Base-by-base conservation (phyloP, 2,329 filamentous ascomycete genomes). In the Phialophora tarda region DNA sequence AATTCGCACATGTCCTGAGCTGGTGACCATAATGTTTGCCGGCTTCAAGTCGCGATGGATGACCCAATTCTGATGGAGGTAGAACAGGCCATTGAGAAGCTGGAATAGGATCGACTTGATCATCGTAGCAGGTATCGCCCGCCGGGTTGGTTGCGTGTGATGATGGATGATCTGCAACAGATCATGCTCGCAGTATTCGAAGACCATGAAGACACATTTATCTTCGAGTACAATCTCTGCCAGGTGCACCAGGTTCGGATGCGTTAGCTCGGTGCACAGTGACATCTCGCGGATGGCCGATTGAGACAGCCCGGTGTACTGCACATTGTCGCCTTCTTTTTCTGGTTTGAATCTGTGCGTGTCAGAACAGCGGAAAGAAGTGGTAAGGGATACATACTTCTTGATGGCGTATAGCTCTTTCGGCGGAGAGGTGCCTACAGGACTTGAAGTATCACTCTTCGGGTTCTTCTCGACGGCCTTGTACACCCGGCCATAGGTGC, bases 191-290 rank as follows among this genome's bases (percentile, higher is more conserved):
- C 95, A 95, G 78, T 97, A 99, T 78, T 98, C 95, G 73, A 99
- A 98, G 1, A 99, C 93, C 91, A 99, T 99, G 80, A 93, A 99
- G 77, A 99, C 98, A 81, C 93, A 97, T 82, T 98, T 98, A 78
- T 97, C 93, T 80, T 99, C 94, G 2, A 99, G 84, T 74, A 99
- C 97, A 74, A 97, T 98, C 79, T 99, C 95, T 68, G 94, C 88
- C 1, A 97, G 87, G 66, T 90, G 88, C 71, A 99, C 94, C 38
- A 99, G 89, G 76, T 98, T 98, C 64, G 87, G 83, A 77, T 99
- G 93, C 65, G 86, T 88, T 28, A 99, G 85, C 77, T 99, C 95
- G 44, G 92, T 95, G 80, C 95, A 99, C 0, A 99, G 83, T 17
- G 94, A 92, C 93, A 99, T 99, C 79, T 99, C 95, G 61, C 95